phyloP scores from a whole-genome alignment of 1,139 yeast species.

The Sugiyamaella pinicola region DNA sequence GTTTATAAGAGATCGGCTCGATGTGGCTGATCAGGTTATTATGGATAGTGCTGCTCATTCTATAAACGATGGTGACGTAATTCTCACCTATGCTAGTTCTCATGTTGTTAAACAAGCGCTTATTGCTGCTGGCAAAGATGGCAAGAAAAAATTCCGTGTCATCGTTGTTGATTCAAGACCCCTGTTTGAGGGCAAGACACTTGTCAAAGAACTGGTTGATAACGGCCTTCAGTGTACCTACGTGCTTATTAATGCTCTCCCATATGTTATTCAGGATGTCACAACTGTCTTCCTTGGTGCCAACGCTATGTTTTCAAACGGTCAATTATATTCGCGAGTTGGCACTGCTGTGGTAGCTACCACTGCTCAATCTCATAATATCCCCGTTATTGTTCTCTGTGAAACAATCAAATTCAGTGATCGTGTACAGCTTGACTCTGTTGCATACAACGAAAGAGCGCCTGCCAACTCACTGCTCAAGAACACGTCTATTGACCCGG shows the following conservation, averaged over 20 bases:
- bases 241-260: slow-evolving; percentile 74
- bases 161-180: slow-evolving; percentile 96
- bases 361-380: slow-evolving; percentile 83
- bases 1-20: slow-evolving; percentile 82
- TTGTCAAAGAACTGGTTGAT: slow-evolving; percentile 63
- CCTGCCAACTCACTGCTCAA: slow-evolving; percentile 70
- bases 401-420: slow-evolving; percentile 94
- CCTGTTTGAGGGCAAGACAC: slow-evolving; percentile 83
- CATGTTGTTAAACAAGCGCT: slow-evolving; percentile 79
- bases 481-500: slow-evolving; percentile 24
- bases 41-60: slow-evolving; percentile 79
- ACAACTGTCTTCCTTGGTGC: slow-evolving; percentile 95
- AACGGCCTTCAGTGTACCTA: slow-evolving; percentile 68
- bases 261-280: slow-evolving; percentile 78
- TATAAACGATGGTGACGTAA: slow-evolving; percentile 73
- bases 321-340: slow-evolving; percentile 87
- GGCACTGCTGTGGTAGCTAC: slow-evolving; percentile 95
- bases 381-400: slow-evolving; percentile 94
- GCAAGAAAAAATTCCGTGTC: slow-evolving; percentile 67
- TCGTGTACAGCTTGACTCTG: slow-evolving; percentile 92
- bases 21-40: slow-evolving; percentile 80
- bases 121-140: slow-evolving; percentile 63
- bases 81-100: slow-evolving; percentile 87
- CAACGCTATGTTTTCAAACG: slow-evolving; percentile 95
- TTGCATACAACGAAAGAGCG: slow-evolving; percentile 88